Percentiles rank a stretch among this genome's conserved stretches.
Conservation (phyloP, 129 eudicot species). For the Gnaphalium uliginosum region DNA sequence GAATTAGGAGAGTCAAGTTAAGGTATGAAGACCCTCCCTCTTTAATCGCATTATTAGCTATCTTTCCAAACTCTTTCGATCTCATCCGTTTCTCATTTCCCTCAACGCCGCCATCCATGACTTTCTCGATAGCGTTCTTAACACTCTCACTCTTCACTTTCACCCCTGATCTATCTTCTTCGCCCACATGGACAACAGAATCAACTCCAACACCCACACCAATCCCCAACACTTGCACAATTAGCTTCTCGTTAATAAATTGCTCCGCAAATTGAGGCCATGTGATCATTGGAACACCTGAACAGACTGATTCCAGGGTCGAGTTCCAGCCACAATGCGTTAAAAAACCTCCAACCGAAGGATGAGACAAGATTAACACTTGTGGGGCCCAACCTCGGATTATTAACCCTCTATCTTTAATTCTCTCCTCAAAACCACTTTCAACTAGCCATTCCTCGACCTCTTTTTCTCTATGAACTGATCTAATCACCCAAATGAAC, state of each 20-base stretch:
- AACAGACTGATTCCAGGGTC: slow-evolving; percentile 14
- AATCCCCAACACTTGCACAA: slow-evolving; percentile 19
- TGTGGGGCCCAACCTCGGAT: slow-evolving; percentile 36
- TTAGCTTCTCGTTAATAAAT: slow-evolving; percentile 22
- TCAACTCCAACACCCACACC: slow-evolving; percentile 25
- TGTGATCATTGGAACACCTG: slow-evolving; percentile 29
- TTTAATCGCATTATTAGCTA: slow-evolving; percentile 40
- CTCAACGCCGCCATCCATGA: slow-evolving; percentile 34
- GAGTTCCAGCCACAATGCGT: slow-evolving; percentile 37
- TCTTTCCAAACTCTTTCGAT: slow-evolving; percentile 33
- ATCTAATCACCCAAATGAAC: slow-evolving; percentile 43
- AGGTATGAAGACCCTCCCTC: slow-evolving; percentile 57
- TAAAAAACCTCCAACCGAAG: slow-evolving; percentile 24
- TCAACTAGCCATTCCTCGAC: slow-evolving; percentile 25
- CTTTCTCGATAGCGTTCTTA: slow-evolving; percentile 28
- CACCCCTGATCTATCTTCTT: slow-evolving; percentile 17
- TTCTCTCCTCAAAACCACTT: slow-evolving; percentile 26
- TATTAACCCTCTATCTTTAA: slow-evolving; percentile 21
- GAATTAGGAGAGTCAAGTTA: slow-evolving; percentile 32
- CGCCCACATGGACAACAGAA: slow-evolving; percentile 21
- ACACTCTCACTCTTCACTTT: slow-evolving; percentile 34
- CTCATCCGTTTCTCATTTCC: slow-evolving; percentile 31
- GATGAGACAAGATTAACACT: slow-evolving; percentile 24
- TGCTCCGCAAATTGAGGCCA: slow-evolving; percentile 34
- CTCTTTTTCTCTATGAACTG: neutral